These are phyloP conservation scores for Leishmania tarentolae DNA, from an alignment of 208 protist genomes.

Conservation along the genomic window DNA sequence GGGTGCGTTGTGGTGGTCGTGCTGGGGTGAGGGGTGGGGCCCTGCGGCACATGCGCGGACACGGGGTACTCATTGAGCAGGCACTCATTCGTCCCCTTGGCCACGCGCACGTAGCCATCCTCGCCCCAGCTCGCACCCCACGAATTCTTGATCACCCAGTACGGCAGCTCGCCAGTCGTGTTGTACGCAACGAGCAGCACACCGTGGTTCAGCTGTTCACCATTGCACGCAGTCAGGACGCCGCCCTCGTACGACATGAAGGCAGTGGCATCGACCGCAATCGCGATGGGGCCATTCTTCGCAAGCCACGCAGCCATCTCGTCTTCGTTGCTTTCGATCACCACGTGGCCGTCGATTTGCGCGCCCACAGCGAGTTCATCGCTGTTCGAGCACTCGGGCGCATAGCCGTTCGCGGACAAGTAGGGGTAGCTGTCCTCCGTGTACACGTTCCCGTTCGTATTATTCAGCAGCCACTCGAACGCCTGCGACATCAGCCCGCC, in stretches of 20 bases:
- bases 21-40: neutral
- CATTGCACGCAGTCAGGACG: slow-evolving; percentile 55
- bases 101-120: slow-evolving; percentile 73
- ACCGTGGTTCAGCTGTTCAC: slow-evolving; percentile 63
- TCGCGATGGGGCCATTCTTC: slow-evolving; percentile 68
- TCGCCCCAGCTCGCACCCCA: slow-evolving; percentile 81
- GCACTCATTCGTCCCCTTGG: slow-evolving; percentile 54
- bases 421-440: slow-evolving; percentile 78
- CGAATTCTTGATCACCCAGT: slow-evolving; percentile 92
- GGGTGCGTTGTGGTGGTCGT: slow-evolving; percentile 15
- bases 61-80: slow-evolving; percentile 37
- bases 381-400: neutral
- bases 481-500: slow-evolving; percentile 90
- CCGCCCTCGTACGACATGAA: slow-evolving; percentile 65
- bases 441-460: slow-evolving; percentile 61
- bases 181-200: slow-evolving; percentile 85
- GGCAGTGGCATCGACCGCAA: slow-evolving; percentile 84
- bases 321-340: slow-evolving; percentile 60
- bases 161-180: slow-evolving; percentile 38
- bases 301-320: slow-evolving; percentile 69
- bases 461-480: slow-evolving; percentile 69
- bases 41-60: slow-evolving; percentile 9
- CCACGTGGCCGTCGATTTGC: slow-evolving; percentile 51
- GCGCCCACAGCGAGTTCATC: slow-evolving; percentile 46
- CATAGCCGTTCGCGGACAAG: neutral